Conservation (phyloP, 192 early-diverging fungal genomes). For the Coemansia brasiliensis region DNA sequence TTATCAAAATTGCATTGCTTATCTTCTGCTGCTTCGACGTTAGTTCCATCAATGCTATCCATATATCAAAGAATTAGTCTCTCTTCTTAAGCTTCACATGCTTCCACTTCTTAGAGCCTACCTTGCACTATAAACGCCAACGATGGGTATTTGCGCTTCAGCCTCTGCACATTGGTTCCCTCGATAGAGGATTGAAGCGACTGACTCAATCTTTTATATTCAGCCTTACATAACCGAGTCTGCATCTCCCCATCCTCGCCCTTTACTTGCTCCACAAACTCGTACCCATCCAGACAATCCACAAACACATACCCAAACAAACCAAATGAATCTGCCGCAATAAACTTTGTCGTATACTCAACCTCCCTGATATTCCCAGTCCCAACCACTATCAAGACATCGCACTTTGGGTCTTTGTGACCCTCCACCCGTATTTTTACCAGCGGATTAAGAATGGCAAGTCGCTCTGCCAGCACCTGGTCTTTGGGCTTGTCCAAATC, state of each 20-base stretch:
- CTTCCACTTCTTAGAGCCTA: no score
- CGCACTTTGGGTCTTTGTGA: slow-evolving; percentile 57
- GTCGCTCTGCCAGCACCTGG: slow-evolving; percentile 60
- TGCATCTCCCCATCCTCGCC: background rate
- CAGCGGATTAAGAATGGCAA: slow-evolving; percentile 81
- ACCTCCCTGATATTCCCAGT: background rate
- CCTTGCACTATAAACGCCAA: slow-evolving; percentile 39
- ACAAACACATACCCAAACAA: slow-evolving; percentile 84
- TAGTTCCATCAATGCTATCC: slow-evolving; percentile 15
- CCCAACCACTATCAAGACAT: slow-evolving; percentile 65
- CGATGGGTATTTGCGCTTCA: slow-evolving; percentile 36
- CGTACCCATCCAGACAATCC: slow-evolving; percentile 56
- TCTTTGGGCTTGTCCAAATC: slow-evolving; percentile 8
- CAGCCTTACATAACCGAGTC: background rate
- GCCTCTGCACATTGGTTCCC: slow-evolving; percentile 5
- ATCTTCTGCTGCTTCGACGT: background rate
- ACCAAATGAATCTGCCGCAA: slow-evolving; percentile 68
- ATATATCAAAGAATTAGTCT: no score
- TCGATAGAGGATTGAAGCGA: slow-evolving; percentile 10
- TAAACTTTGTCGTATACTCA: slow-evolving; percentile 53
- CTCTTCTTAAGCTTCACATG: no score
- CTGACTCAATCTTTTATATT: slow-evolving; percentile 18
- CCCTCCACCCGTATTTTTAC: slow-evolving; percentile 68
- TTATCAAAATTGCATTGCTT: background rate
- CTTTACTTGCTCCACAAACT: slow-evolving; percentile 29